Evolutionary conservation across 2,329 filamentous ascomycete species (phyloP), one percentile per base, ranked within the genome.

Genomic region (Raffaelea deltoideospora): DNA sequence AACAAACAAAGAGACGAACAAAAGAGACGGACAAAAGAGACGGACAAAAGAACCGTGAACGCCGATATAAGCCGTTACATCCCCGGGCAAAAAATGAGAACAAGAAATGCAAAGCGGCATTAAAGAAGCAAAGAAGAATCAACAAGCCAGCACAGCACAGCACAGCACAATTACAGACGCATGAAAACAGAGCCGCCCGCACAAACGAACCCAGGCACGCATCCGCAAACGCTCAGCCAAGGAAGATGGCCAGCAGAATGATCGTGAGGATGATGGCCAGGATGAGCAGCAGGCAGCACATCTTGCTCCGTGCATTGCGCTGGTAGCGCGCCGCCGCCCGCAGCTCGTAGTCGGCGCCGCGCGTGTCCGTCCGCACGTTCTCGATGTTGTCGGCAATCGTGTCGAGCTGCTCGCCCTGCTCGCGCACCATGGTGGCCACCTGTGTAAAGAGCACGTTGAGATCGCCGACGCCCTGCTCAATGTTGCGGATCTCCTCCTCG

Each of bases 361-460:
- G 68, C 11, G 86, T 93, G 52, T 93, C 79, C 41, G 79, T 75
- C 42, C 79, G 72, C 32, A 87, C 82, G 43, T 77, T 78, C 55
- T 90, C 76, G 7, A 96, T 84, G 48, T 95, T 95, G 48, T 84
- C 79, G 43, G 76, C 77, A 49, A 98, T 93, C 15, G 82, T 82
- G 51, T 88, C 80, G 22, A 98, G 65, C 57, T 83, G 75, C 48
- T 85, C 82, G 35, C 90, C 90, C 60, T 98, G 90, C 60, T 96
- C 88, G 42, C 76, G 76, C 35, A 98, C 87, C 56, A 98, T 95
- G 56, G 94, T 86, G 33, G 88, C 90, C n/a, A 98, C 86, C 62
- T 98, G 88, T 44, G 87, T 72, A 67, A 98, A 98, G 31, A 98
- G 69, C 52, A 96, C 90, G 50, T 98, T 98, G 43, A 98, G 64